phyloP scores from a whole-genome alignment of 2,329 filamentous ascomycete genomes.

The Xylariaceae sp. region DNA sequence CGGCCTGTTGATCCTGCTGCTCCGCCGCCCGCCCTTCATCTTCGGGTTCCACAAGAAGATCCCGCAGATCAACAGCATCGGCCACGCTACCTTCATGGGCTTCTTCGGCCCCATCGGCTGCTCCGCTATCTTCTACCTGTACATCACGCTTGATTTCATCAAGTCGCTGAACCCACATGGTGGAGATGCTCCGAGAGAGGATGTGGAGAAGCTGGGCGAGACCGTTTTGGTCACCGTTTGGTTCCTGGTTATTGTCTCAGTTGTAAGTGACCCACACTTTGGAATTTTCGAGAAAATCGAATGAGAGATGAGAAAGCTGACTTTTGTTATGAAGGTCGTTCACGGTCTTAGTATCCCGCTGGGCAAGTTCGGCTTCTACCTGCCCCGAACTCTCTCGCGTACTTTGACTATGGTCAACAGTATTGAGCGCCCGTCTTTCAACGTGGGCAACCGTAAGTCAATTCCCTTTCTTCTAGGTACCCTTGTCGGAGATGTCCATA shows the following conservation, averaged over 20 bases:
- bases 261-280: slow-evolving; percentile 50
- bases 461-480: not conserved
- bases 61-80: slow-evolving; percentile 67
- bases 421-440: slow-evolving; percentile 20
- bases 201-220: slow-evolving; percentile 62
- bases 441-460: slow-evolving; percentile 14
- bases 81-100: slow-evolving; percentile 78
- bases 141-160: slow-evolving; percentile 73
- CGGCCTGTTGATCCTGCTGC: slow-evolving; percentile 68
- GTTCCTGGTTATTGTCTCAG: slow-evolving; percentile 79
- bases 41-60: slow-evolving; percentile 69
- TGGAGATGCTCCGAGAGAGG: slow-evolving; percentile 55
- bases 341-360: slow-evolving; percentile 79
- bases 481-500: not conserved
- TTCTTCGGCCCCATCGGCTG: slow-evolving; percentile 94
- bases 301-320: not conserved
- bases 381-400: slow-evolving; percentile 58
- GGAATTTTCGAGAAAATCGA: not conserved
- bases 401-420: slow-evolving; percentile 37
- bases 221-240: slow-evolving; percentile 69
- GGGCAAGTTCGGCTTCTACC: slow-evolving; percentile 58
- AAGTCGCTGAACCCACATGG: slow-evolving; percentile 42
- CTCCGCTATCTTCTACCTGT: slow-evolving; percentile 85
- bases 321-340: slow-evolving; percentile 49
- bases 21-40: slow-evolving; percentile 74